Conservation (phyloP, 2,329 filamentous ascomycete species). For the Coniella lustricola region DNA sequence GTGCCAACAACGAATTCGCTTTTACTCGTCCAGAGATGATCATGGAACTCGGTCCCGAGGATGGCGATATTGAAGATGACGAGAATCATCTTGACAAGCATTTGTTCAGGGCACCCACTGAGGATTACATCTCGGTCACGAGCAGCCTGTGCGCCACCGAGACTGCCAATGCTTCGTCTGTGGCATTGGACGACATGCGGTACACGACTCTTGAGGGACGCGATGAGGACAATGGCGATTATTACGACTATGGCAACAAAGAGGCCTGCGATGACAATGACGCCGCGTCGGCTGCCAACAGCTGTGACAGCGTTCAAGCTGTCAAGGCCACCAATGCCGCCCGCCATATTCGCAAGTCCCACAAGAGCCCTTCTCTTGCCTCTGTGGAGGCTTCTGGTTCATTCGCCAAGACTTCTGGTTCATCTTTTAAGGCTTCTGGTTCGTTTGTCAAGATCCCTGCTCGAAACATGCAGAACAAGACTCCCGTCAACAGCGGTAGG, state of each 20-base stretch:
- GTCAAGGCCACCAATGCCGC: neutral
- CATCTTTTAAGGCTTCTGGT: too few relatives aligned
- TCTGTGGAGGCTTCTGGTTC: too few relatives aligned
- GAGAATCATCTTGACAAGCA: neutral
- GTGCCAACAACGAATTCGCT: neutral
- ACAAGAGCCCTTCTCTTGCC: constrained; percentile 10
- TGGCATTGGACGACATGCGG: neutral
- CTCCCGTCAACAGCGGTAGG: neutral
- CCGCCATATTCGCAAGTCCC: neutral
- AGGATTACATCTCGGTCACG: neutral
- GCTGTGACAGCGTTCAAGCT: neutral
- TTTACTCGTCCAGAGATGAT: neutral
- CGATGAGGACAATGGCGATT: too few relatives aligned
- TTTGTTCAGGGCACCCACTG: neutral
- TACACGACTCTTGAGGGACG: too few relatives aligned
- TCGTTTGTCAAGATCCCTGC: constrained; percentile 3
- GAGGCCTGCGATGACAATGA: neutral
- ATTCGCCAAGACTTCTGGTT: constrained; percentile 1
- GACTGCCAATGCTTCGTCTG: neutral
- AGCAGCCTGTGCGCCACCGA: neutral
- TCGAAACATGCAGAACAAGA: neutral
- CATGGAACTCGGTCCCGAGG: neutral
- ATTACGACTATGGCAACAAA: too few relatives aligned
- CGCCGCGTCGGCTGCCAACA: neutral
- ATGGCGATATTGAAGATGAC: neutral